A percentile compares a stretch with the other conserved stretches of the same genome.
phyloP scores from a whole-genome alignment of 495 filamentous ascomycete genomes.

The Penicillium verhagenii region DNA sequence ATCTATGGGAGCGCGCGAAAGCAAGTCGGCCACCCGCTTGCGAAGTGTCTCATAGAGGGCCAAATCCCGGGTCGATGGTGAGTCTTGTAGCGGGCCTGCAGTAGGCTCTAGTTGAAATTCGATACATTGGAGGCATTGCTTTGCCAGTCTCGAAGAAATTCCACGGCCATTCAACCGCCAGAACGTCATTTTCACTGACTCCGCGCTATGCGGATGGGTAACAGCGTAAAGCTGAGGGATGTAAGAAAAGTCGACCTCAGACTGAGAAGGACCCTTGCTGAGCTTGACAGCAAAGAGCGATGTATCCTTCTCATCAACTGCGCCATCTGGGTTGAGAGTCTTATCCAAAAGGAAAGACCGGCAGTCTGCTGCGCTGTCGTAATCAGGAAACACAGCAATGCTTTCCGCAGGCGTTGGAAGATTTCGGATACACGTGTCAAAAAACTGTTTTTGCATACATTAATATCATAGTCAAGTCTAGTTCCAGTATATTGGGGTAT shows the following conservation, averaged over 20 bases:
- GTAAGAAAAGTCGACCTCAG: not conserved
- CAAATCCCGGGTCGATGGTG: not conserved
- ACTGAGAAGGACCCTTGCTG: not conserved
- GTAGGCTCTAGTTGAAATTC: not conserved
- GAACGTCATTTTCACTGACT: slow-evolving; percentile 1
- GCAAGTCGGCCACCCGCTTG: slow-evolving; percentile 3
- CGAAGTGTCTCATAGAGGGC: slow-evolving; percentile 3
- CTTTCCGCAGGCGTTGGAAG: not conserved
- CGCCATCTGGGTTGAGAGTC: not conserved
- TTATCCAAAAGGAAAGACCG: slow-evolving; percentile 1
- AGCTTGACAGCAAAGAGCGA: not conserved
- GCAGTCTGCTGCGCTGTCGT: not conserved
- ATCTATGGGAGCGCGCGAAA: slow-evolving; percentile 1
- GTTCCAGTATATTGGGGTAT: not conserved
- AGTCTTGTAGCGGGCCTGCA: not conserved
- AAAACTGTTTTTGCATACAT: not conserved
- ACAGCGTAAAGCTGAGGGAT: not conserved
- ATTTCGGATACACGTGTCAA: not conserved
- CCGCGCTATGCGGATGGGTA: not conserved
- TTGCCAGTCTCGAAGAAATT: slow-evolving; percentile 8
- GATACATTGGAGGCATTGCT: slow-evolving; percentile 3
- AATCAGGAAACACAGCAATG: slow-evolving; percentile 4
- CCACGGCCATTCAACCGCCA: slow-evolving; percentile 15
- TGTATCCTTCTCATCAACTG: not conserved
- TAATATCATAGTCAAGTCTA: not conserved